Evolutionary conservation across 768 basidiomycete species (phyloP).

Genomic region (Phanerodontia chrysosporium): DNA sequence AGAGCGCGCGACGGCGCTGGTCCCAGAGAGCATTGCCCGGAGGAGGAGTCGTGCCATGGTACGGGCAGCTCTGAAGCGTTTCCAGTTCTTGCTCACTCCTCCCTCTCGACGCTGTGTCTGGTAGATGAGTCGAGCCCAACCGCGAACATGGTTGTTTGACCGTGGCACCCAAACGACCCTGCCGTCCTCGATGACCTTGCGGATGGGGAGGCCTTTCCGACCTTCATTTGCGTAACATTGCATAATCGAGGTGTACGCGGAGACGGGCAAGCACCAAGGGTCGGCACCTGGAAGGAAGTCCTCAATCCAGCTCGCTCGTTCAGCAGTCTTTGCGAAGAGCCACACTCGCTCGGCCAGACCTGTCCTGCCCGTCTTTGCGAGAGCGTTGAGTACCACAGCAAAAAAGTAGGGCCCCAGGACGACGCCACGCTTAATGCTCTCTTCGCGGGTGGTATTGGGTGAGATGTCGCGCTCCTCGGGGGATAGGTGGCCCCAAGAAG

Average conservation of each 20-base stretch:
- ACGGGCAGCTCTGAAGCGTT: constrained; percentile 19
- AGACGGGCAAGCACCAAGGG: constrained; percentile 64
- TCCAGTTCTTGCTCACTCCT: constrained; percentile 16
- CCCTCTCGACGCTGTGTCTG: constrained; percentile 5
- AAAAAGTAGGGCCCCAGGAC: constrained; percentile 58
- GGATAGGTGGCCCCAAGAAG: constrained; percentile 30
- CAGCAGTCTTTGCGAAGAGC: constrained; percentile 55
- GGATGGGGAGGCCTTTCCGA: constrained; percentile 22
- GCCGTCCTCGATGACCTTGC: constrained; percentile 5
- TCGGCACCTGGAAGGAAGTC: constrained; percentile 18
- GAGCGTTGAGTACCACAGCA: constrained; percentile 52
- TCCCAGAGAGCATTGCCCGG: constrained; percentile 25
- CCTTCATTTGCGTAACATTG: constrained; percentile 50
- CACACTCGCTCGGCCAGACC: constrained; percentile 63
- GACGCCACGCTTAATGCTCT: constrained; percentile 38
- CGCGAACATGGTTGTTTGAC: constrained; percentile 24
- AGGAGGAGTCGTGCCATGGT: constrained; percentile 28
- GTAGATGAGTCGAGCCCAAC: constrained; percentile 20
- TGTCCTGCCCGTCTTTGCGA: constrained; percentile 50
- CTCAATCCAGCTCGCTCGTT: constrained; percentile 46
- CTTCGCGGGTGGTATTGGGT: constrained; percentile 18
- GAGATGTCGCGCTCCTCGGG: constrained; percentile 23
- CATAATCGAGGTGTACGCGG: constrained; percentile 73
- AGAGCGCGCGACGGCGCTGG: constrained; percentile 11
- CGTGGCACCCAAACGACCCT: constrained; percentile 16